Evolutionary conservation across 2,329 filamentous ascomycete genomes (phyloP).

Genomic region (Talaromyces sp.): DNA sequence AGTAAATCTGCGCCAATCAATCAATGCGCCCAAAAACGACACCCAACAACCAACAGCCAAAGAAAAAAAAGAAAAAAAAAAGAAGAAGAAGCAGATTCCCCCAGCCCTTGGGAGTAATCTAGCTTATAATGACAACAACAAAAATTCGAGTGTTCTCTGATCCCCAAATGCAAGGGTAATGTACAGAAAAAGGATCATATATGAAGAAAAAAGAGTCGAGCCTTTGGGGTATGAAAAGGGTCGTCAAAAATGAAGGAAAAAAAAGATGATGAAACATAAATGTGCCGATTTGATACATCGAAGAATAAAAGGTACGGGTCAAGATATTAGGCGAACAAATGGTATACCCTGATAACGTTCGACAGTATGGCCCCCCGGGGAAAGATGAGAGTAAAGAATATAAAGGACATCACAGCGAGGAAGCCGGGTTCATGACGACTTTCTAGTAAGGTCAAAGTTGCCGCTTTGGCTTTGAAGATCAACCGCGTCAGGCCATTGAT

Average conservation of each 20-base stretch:
- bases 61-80: background rate
- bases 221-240: background rate
- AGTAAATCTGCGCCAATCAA: background rate
- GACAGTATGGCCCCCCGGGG: background rate
- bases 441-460: background rate
- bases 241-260: background rate
- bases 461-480: background rate
- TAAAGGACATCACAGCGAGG: background rate
- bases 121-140: background rate
- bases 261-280: background rate
- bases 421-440: conserved; percentile 1
- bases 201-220: background rate
- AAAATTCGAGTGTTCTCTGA: background rate
- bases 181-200: background rate
- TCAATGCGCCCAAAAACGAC: conserved; percentile 2
- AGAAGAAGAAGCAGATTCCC: background rate
- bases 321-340: background rate
- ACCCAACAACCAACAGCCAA: background rate
- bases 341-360: background rate
- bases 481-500: conserved; percentile 11
- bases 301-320: background rate
- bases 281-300: background rate
- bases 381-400: background rate
- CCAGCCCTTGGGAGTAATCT: background rate
- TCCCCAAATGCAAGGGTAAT: background rate